phyloP scores from a whole-genome alignment of 305 asterid genomes.

The Caryopteris hybrid region DNA sequence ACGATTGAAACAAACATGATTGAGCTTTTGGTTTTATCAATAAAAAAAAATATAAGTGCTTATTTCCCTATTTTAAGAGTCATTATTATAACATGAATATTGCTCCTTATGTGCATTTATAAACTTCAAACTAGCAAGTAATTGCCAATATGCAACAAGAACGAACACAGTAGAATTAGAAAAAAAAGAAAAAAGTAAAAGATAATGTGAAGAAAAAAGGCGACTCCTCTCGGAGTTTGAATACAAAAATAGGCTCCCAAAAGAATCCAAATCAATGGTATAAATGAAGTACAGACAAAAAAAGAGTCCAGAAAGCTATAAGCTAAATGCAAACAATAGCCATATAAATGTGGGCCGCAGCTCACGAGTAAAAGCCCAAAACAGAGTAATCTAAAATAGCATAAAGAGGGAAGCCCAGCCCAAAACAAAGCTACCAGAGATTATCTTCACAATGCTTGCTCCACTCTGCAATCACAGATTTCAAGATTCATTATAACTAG shows the following conservation, averaged over 20 bases:
- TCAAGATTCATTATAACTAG: no score
- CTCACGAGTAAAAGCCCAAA: background rate
- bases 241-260: constrained; percentile 37
- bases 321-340: constrained; percentile 27
- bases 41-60: no score
- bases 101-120: no score
- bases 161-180: no score
- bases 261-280: constrained; percentile 59
- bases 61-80: no score
- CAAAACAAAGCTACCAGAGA: constrained; percentile 28
- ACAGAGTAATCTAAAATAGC: constrained; percentile 29
- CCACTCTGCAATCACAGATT: constrained; percentile 86
- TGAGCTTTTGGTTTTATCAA: no score
- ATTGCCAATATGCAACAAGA: background rate
- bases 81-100: no score
- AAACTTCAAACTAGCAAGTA: background rate
- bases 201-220: constrained; percentile 15
- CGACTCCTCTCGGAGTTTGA: constrained; percentile 20
- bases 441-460: constrained; percentile 32
- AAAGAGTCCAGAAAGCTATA: constrained; percentile 3
- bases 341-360: constrained; percentile 10
- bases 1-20: no score
- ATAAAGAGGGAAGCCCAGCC: constrained; percentile 38
- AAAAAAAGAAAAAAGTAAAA: background rate
- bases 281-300: constrained; percentile 23